phyloP scores from a whole-genome alignment of 768 basidiomycete genomes.

The Erythrobasidium yunnanense region DNA sequence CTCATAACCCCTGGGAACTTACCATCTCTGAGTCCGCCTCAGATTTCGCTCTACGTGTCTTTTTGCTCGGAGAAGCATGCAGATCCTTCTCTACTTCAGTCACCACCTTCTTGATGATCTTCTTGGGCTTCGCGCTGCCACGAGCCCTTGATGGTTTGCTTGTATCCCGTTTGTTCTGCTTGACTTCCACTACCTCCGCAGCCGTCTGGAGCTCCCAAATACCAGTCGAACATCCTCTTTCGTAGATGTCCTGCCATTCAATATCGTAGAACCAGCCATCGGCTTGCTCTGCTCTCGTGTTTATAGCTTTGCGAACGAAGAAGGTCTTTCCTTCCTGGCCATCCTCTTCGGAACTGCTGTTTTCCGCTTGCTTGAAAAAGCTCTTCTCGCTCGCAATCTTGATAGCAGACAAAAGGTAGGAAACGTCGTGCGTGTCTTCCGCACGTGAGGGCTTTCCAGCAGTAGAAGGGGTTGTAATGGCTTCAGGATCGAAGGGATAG shows the following conservation, averaged over 20 bases:
- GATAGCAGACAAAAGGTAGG: constrained; percentile 14
- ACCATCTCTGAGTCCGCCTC: not conserved
- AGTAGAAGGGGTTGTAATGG: not conserved
- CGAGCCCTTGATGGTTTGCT: not conserved
- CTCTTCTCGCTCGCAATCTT: not conserved
- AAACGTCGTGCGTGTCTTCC: constrained; percentile 24
- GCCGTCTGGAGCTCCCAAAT: constrained; percentile 27
- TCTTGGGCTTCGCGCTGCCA: not conserved
- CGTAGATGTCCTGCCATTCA: constrained; percentile 24
- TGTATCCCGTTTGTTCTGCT: not conserved
- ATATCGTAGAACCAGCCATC: constrained; percentile 26
- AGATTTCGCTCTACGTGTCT: too few relatives aligned
- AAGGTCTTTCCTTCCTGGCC: not conserved
- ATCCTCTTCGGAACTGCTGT: not conserved
- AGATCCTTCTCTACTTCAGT: not conserved
- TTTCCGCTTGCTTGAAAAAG: not conserved
- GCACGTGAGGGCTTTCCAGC: constrained; percentile 4
- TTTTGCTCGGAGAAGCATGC: too few relatives aligned
- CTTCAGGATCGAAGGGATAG: constrained; percentile 14
- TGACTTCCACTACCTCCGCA: not conserved
- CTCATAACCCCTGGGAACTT: not conserved
- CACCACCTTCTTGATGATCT: not conserved
- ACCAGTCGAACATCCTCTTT: constrained; percentile 7
- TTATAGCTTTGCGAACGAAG: constrained; percentile 25
- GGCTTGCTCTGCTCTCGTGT: constrained; percentile 8